Conservation (phyloP, 306 rosid species). For the Quercus alba region DNA sequence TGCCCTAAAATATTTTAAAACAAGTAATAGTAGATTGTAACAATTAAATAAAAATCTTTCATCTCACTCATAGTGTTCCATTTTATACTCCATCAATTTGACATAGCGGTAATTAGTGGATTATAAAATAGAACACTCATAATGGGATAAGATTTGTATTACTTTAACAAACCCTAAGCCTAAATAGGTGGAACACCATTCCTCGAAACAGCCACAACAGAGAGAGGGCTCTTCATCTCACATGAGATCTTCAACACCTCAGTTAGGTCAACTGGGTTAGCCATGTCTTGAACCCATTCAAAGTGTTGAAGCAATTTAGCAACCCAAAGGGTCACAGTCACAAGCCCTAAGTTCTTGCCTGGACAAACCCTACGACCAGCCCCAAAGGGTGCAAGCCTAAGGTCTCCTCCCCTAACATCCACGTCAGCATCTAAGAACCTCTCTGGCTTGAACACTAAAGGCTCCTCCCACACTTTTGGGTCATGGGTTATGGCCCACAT, state of each 20-base stretch:
- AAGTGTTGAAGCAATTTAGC: slow-evolving; percentile 41
- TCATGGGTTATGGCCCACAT: slow-evolving; percentile 53
- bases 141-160: too few relatives aligned
- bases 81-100: too few relatives aligned
- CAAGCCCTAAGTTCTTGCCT: slow-evolving; percentile 40
- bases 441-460: slow-evolving; percentile 40
- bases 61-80: too few relatives aligned
- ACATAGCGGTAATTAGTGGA: too few relatives aligned
- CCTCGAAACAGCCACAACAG: slow-evolving; percentile 32
- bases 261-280: slow-evolving; percentile 42
- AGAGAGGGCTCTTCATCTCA: slow-evolving; percentile 52
- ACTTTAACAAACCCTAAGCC: background rate
- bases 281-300: slow-evolving; percentile 30
- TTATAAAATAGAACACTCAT: too few relatives aligned
- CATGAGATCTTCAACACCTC: slow-evolving; percentile 46
- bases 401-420: slow-evolving; percentile 45
- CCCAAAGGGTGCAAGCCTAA: slow-evolving; percentile 55
- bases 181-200: background rate
- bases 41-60: too few relatives aligned
- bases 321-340: slow-evolving; percentile 48
- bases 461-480: slow-evolving; percentile 32
- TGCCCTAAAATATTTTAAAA: background rate
- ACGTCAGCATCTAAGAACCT: slow-evolving; percentile 44
- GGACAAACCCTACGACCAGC: slow-evolving; percentile 62
- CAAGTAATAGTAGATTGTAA: too few relatives aligned